Percentiles rank a stretch among this genome's conserved stretches.
phyloP scores from a whole-genome alignment of 2,329 filamentous ascomycete species.

The Penicillium sp. region DNA sequence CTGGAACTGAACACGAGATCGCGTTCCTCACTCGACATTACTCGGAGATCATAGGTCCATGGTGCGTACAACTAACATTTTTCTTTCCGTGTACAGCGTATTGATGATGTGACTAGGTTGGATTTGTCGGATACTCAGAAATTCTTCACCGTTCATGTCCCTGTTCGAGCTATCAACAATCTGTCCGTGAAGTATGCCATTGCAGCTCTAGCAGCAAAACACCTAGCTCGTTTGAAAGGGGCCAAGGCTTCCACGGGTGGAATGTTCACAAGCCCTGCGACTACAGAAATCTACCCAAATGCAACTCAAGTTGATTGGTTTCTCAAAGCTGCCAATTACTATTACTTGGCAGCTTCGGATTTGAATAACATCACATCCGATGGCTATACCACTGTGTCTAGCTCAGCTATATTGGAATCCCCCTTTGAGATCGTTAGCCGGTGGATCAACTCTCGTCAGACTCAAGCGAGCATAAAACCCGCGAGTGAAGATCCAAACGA shows the following conservation, averaged over 20 bases:
- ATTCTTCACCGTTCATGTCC: constrained; percentile 40
- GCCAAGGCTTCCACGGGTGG: constrained; percentile 18
- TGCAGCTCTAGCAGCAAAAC: constrained; percentile 42
- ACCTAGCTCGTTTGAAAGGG: constrained; percentile 36
- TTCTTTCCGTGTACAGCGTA: neutral
- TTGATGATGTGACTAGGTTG: constrained; percentile 28
- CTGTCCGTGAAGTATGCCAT: constrained; percentile 37
- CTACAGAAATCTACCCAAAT: constrained; percentile 54
- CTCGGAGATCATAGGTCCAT: constrained; percentile 36
- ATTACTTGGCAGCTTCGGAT: constrained; percentile 57
- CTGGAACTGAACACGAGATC: constrained; percentile 38
- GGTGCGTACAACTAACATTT: constrained; percentile 22
- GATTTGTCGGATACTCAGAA: constrained; percentile 42
- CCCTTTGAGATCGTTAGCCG: constrained; percentile 30
- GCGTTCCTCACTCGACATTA: constrained; percentile 41
- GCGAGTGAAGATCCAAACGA: constrained; percentile 9
- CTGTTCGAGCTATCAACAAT: constrained; percentile 37
- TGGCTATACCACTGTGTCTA: constrained; percentile 30
- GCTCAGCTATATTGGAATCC: constrained; percentile 30
- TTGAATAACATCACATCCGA: constrained; percentile 40
- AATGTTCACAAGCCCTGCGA: constrained; percentile 42
- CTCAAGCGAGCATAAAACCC: constrained; percentile 5
- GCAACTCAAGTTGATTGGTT: constrained; percentile 54
- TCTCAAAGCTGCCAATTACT: constrained; percentile 60
- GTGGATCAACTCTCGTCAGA: constrained; percentile 22